Percentiles rank a stretch among this genome's conserved stretches.
Conservation (phyloP, 306 rosid species). For the Luffa acutangula region DNA sequence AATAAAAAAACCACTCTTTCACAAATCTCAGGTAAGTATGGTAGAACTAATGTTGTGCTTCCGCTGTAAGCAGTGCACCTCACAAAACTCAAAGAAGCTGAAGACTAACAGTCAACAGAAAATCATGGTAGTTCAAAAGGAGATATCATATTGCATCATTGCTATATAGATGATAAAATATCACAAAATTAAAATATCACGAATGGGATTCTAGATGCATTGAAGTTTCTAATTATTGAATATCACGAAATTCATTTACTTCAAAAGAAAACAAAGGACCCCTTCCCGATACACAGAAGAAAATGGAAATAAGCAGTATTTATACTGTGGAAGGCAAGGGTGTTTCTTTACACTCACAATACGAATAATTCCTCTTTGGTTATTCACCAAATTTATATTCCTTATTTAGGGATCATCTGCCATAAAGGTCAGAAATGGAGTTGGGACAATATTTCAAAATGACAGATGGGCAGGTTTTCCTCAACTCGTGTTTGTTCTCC, state of each 20-base stretch:
- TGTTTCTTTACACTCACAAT: too few species aligned
- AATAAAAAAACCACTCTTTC: background rate
- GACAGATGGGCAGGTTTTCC: too few species aligned
- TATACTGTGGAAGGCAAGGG: background rate
- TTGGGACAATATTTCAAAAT: background rate
- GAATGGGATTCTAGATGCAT: background rate
- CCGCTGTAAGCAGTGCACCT: background rate
- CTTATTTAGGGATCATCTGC: background rate
- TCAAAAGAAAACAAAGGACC: too few species aligned
- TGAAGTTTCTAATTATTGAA: background rate
- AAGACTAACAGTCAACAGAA: background rate
- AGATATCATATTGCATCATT: background rate
- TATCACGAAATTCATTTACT: background rate
- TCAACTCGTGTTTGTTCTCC: too few species aligned
- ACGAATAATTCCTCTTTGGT: background rate
- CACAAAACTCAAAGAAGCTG: background rate
- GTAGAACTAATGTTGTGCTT: background rate
- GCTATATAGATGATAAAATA: background rate
- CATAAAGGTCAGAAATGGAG: background rate
- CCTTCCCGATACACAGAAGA: background rate
- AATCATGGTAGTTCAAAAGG: background rate
- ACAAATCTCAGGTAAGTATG: background rate
- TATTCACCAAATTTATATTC: background rate
- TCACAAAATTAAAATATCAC: too few species aligned
- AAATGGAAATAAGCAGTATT: background rate